Percentiles rank a stretch among this genome's conserved stretches.
Conservation (phyloP, 305 asterid genomes). For the Rubia occidens region DNA sequence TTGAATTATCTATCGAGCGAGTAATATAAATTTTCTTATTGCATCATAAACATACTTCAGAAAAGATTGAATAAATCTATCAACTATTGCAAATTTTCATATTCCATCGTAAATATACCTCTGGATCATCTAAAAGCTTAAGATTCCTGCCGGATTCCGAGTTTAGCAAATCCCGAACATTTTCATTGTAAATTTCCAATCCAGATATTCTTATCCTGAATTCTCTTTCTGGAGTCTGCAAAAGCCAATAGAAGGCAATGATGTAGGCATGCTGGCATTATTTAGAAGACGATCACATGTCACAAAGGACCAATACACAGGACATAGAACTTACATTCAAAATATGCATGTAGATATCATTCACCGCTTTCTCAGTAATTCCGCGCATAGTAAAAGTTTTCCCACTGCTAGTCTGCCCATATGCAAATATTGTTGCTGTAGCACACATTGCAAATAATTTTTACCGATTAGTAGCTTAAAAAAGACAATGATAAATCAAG, state of each 20-base stretch:
- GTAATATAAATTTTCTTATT: too few species aligned
- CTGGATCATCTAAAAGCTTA: conserved; percentile 92
- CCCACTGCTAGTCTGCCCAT: conserved; percentile 98
- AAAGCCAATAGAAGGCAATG: not conserved
- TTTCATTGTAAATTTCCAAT: conserved; percentile 87
- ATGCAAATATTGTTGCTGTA: conserved; percentile 94
- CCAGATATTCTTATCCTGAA: conserved; percentile 82
- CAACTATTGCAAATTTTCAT: not conserved
- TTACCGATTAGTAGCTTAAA: not conserved
- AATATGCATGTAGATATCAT: conserved; percentile 81
- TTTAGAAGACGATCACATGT: not conserved
- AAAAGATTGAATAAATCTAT: conserved; percentile 12
- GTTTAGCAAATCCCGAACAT: conserved; percentile 84
- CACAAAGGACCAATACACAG: not conserved
- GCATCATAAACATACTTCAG: not conserved
- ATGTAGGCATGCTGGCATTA: not conserved
- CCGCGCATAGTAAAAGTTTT: conserved; percentile 94
- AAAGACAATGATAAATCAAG: not conserved
- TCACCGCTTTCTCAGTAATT: conserved; percentile 85
- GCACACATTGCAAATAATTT: conserved; percentile 9
- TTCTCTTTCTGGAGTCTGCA: conserved; percentile 87
- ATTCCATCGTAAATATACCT: conserved; percentile 39
- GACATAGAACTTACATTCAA: conserved; percentile 52
- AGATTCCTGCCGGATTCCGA: conserved; percentile 83
- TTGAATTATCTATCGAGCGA: too few species aligned